These are phyloP conservation scores for Sporothrix pseudoabietina DNA, from an alignment of 2,329 filamentous ascomycete species.

Conservation along the genomic window DNA sequence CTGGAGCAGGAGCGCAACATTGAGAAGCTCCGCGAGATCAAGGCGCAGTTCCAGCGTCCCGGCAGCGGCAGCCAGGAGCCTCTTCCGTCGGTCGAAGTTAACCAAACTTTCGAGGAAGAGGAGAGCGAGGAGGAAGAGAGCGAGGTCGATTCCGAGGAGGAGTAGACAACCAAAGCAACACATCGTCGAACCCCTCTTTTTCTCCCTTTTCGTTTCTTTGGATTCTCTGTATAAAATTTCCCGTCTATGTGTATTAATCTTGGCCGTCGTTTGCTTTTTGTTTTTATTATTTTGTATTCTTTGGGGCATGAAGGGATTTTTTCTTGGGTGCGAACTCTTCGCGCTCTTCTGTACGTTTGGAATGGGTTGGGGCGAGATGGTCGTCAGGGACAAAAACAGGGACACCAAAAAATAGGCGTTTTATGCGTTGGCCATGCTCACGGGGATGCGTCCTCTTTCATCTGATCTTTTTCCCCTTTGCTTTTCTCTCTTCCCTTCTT, in stretches of 20 bases:
- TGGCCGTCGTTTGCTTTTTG: neutral
- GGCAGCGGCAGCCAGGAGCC: conserved; percentile 54
- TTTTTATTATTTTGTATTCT: neutral
- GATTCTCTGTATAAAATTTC: conserved; percentile 28
- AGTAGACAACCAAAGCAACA: conserved; percentile 32
- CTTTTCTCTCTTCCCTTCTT: neutral
- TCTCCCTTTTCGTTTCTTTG: neutral
- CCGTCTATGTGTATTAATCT: conserved; percentile 12
- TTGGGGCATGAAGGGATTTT: neutral
- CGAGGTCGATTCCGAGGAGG: conserved; percentile 51
- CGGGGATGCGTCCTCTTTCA: conserved; percentile 1
- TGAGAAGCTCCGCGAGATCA: conserved; percentile 61
- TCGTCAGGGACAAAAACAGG: conserved; percentile 11
- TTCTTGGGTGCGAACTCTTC: neutral
- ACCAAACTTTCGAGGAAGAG: conserved; percentile 38
- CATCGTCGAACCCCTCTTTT: neutral
- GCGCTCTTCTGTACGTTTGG: conserved; percentile 11
- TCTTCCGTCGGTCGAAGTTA: conserved; percentile 44
- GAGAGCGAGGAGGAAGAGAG: conserved; percentile 53
- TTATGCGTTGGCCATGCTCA: neutral
- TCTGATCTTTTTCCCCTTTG: neutral
- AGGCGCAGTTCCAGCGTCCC: conserved; percentile 53
- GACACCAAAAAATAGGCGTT: conserved; percentile 24
- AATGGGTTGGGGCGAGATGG: neutral
- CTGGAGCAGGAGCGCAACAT: conserved; percentile 70